Evolutionary conservation across 2,329 filamentous ascomycete species (phyloP), one percentile per base, ranked within the genome.

Genomic region (Trichoderma koningii): DNA sequence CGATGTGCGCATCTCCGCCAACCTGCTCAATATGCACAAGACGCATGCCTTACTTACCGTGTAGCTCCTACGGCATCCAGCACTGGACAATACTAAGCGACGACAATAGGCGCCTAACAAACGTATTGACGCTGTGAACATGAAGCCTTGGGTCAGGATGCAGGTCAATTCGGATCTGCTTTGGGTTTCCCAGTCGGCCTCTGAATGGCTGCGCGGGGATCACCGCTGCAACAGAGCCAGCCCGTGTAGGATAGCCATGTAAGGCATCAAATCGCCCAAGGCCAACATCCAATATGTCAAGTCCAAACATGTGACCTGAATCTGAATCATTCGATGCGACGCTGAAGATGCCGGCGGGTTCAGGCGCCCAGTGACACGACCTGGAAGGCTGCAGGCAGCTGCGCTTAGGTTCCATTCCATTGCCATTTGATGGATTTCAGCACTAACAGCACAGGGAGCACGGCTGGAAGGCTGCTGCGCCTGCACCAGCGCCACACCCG

Each of bases 401-500:
- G 23, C 21, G 17, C 38, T n/a, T 60, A 15, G 38, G n/a, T n/a
- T 21, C 30, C 38, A 28, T 7, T 14, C 21, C 21, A 23, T 23
- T 23, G 21, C 21, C 21, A 38, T 44, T n/a, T 44, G 41, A 44
- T 52, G 21, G 21, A 23, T 2, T 23, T 23, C 21, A 28, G 12
- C 38, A 53, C 34, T 38, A 38, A 30, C 7, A 30, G 14, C 34
- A 38, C 3, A 12, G 34, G 14, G 34, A 4, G 1, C 34, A 34
- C 30, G 34, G 34, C 34, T 38, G 34, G 34, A 38, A 12, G 10
- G 15, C 50, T 34, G 55, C 44, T 53, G 59, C 59, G 59, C 59
- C 59, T n/a, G 23, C 50, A 17, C 59, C 48, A 55, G 50, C 57
- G 57, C 60, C 60, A 63, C 60, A 55, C 60, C 45, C 47, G 38